Evolutionary conservation across 2,329 filamentous ascomycete genomes (phyloP).

Genomic region (Westerdykella ornata): DNA sequence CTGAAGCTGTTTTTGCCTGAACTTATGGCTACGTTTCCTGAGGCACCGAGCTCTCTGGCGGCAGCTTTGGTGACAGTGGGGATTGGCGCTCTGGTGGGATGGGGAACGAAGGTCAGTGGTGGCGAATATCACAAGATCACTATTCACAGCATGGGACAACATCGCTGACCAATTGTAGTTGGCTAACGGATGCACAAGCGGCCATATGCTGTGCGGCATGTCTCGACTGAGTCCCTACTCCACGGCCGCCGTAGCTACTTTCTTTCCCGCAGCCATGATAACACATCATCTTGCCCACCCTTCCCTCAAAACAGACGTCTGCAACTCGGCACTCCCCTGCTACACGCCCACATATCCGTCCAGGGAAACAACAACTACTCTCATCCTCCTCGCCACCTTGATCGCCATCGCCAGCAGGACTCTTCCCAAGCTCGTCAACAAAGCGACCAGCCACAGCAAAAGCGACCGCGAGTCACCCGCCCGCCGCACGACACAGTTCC

Average conservation of each 20-base stretch:
- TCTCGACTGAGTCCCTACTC: constrained; percentile 47
- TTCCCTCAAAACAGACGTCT: constrained; percentile 37
- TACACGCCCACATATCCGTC: constrained; percentile 44
- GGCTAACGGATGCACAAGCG: constrained; percentile 48
- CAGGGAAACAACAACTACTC: constrained; percentile 17
- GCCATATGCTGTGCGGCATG: constrained; percentile 51
- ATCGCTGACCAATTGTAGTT: constrained; percentile 8
- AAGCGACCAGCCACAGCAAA: constrained; percentile 9
- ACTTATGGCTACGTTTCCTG: constrained; percentile 41
- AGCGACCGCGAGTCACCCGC: constrained; percentile 13
- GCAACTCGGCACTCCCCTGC: constrained; percentile 38
- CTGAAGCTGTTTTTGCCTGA: constrained; percentile 41
- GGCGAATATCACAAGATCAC: not conserved
- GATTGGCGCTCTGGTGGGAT: constrained; percentile 44
- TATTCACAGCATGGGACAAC: not conserved
- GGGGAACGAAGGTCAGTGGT: constrained; percentile 49
- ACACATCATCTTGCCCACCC: constrained; percentile 38
- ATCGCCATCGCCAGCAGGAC: constrained; percentile 19
- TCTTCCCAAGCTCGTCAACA: constrained; percentile 19
- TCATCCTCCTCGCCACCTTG: constrained; percentile 32
- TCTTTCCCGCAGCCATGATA: constrained; percentile 29
- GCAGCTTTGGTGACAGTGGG: constrained; percentile 37
- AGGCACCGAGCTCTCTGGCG: constrained; percentile 28
- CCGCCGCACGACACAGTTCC: constrained; percentile 37
- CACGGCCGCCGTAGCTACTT: constrained; percentile 38